Evolutionary conservation across 2,329 filamentous ascomycete species (phyloP), one percentile per base, ranked within the genome.

Genomic region (Fusarium longipes): DNA sequence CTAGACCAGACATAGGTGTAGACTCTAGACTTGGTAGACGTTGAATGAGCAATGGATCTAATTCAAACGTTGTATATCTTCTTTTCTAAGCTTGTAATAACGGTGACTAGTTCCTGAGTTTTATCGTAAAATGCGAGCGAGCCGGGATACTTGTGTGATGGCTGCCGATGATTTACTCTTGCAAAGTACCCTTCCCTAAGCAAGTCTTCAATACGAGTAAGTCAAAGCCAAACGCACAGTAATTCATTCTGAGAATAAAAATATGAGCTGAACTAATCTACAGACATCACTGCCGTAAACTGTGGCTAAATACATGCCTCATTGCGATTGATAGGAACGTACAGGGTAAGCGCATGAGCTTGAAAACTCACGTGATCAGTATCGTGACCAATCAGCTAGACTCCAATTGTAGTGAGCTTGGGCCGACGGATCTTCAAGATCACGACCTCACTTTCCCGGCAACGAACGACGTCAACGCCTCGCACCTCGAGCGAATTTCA

Each of bases 331-430:
- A 6, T 2, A n/a, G 4, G 1, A 5, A 5, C 8, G 33, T 72
- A 12, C 11, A 72, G 70, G 70, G 70, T 72, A 43, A 6, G 10
- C 2, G 60, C 27, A 3, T 30, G 1, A 1, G 5, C 5, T 1
- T 4, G 2, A 0, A 5, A 1, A 1, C 0, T 57, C 73, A 75
- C 72, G 73, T 75, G 73, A 75, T 29, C 3, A 1, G 0, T 3
- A 8, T 25, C 17, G 51, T 52, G 61, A 52, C 73, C 71, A 75
- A 74, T 74, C 69, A 74, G 27, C 42, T 61, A 42, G n/a, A 39
- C 47, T 62, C 50, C 66, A 74, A 73, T 74, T 72, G 63, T 51
- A 71, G 67, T 64, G 67, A 73, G 68, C 70, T 74, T 68, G 61
- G 68, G 49, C 63, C 39, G 51, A 59, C 55, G 51, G 61, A 72